Conservation (phyloP, 768 basidiomycete species). For the Lactifluus rugatus region DNA sequence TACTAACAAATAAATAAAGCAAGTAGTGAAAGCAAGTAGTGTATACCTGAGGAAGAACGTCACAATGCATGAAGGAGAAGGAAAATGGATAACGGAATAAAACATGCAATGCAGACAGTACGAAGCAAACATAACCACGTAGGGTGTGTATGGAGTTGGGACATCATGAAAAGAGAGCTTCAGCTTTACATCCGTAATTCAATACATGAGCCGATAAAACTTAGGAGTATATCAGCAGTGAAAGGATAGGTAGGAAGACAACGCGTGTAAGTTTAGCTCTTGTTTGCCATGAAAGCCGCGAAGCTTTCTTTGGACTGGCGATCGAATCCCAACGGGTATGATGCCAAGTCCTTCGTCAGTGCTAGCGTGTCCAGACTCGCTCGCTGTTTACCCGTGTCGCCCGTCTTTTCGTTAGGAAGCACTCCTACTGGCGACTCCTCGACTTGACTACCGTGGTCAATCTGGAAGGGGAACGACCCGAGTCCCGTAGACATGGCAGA, state of each 20-base stretch:
- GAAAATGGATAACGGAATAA: background rate
- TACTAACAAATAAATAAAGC: constrained; percentile 1
- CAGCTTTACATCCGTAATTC: constrained; percentile 7
- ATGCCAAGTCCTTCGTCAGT: constrained; percentile 70
- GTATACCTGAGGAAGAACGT: background rate
- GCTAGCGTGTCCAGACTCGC: constrained; percentile 82
- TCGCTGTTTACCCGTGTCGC: constrained; percentile 40
- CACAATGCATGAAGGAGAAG: background rate
- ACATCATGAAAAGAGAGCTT: background rate
- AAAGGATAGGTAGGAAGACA: background rate
- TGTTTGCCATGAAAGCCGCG: constrained; percentile 1
- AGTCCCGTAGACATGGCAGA: constrained; percentile 75
- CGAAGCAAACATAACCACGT: background rate
- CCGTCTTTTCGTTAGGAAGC: background rate
- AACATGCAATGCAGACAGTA: background rate
- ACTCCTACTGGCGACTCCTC: background rate
- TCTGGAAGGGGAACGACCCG: constrained; percentile 80
- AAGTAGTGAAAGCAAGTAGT: background rate
- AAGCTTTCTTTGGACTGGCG: constrained; percentile 13
- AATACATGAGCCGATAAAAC: constrained; percentile 2
- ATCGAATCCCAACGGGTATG: constrained; percentile 75
- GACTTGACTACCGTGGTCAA: constrained; percentile 46
- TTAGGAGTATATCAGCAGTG: background rate
- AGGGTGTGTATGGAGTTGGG: background rate
- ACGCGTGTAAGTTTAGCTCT: background rate